These are phyloP conservation scores for Forsythia suspensa DNA, from an alignment of 257 asterid genomes.

Conservation along the genomic window DNA sequence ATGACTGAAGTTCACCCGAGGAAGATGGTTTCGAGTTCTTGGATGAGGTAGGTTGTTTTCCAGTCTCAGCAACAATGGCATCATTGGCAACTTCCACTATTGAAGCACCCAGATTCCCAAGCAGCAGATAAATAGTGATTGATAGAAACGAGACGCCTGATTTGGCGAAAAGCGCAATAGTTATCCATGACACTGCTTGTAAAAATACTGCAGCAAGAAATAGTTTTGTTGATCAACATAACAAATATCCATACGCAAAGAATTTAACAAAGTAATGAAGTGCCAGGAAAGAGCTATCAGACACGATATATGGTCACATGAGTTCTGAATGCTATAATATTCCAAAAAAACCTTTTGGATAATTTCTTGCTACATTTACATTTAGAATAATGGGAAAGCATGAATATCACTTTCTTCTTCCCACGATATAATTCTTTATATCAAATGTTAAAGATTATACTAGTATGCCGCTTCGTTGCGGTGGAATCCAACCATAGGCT, in stretches of 20 bases:
- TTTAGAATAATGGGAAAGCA: not conserved
- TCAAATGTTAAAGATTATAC: not conserved
- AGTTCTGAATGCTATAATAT: not conserved
- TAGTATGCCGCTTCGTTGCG: not conserved
- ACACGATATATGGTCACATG: not conserved
- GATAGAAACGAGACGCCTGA: constrained; percentile 65
- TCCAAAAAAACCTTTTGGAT: not conserved
- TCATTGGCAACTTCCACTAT: constrained; percentile 93
- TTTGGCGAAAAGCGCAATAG: constrained; percentile 52
- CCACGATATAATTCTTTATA: too few species aligned
- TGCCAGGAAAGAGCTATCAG: not conserved
- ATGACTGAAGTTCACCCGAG: constrained; percentile 79
- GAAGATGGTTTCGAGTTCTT: constrained; percentile 47
- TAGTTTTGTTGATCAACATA: constrained; percentile 13
- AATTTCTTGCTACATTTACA: not conserved
- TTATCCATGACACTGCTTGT: constrained; percentile 88
- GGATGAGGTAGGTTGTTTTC: constrained; percentile 51
- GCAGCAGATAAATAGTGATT: constrained; percentile 70
- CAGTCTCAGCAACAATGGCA: constrained; percentile 94
- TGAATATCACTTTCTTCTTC: not conserved
- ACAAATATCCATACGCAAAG: not conserved
- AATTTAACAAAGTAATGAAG: not conserved
- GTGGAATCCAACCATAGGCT: too few species aligned
- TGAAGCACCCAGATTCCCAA: constrained; percentile 91
- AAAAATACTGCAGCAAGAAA: constrained; percentile 62